Percentiles rank a stretch among this genome's conserved stretches.
These are phyloP conservation scores for Leccinum laetum DNA, from an alignment of 1,284 basidiomycete genomes.

Conservation along the genomic window DNA sequence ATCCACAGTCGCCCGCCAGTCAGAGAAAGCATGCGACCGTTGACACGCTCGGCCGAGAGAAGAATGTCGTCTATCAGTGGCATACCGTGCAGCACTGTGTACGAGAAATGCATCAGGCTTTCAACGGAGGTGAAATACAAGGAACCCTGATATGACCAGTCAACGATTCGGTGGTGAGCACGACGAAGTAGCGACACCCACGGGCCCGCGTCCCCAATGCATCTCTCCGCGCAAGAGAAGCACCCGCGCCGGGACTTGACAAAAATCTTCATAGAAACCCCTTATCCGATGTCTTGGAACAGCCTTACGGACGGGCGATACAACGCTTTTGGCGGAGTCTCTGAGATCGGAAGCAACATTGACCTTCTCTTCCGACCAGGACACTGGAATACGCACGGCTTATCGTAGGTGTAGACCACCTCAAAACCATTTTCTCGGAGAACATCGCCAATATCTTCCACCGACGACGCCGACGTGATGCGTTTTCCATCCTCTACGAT, in stretches of 20 bases:
- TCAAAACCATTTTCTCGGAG: conserved; percentile 38
- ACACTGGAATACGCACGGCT: conserved; percentile 31
- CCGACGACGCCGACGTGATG: conserved; percentile 23
- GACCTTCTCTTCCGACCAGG: neutral
- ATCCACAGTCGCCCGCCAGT: conserved; percentile 43
- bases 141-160: conserved; percentile 29
- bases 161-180: neutral
- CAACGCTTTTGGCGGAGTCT: conserved; percentile 43
- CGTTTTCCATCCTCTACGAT: conserved; percentile 22
- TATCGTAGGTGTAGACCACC: conserved; percentile 37
- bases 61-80: conserved; percentile 30
- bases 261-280: conserved; percentile 41
- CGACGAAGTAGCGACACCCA: conserved; percentile 19
- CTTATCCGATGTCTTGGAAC: conserved; percentile 33
- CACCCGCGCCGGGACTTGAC: conserved; percentile 33
- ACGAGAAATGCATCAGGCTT: conserved; percentile 34
- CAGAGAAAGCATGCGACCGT: conserved; percentile 34
- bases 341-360: conserved; percentile 22
- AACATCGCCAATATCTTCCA: conserved; percentile 31
- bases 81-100: conserved; percentile 36
- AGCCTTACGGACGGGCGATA: conserved; percentile 36
- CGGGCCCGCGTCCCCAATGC: conserved; percentile 41
- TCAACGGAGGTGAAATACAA: conserved; percentile 39
- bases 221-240: conserved; percentile 42
- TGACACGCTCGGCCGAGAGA: conserved; percentile 34